Evolutionary conservation across 768 basidiomycete genomes (phyloP).

Genomic region (Tubosaeta sp.): DNA sequence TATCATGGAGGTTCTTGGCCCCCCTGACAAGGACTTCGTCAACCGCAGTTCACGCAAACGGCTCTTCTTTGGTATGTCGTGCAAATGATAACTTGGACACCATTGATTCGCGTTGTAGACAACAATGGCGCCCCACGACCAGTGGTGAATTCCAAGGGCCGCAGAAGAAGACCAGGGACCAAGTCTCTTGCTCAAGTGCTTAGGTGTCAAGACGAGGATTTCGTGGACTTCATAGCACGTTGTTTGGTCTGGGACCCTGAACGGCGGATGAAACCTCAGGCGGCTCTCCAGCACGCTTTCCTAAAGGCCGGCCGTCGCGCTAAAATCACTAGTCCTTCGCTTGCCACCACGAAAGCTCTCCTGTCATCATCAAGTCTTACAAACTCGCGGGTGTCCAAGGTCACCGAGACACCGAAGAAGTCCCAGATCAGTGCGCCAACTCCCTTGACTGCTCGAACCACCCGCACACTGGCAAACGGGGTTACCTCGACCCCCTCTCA

Average conservation of each 20-base stretch:
- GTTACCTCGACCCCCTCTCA: slow-evolving; percentile 59
- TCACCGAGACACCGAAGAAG: slow-evolving; percentile 80
- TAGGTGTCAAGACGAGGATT: slow-evolving; percentile 89
- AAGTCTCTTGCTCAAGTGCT: slow-evolving; percentile 88
- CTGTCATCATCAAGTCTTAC: slow-evolving; percentile 55
- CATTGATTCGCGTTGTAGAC: slow-evolving; percentile 45
- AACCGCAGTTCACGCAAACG: slow-evolving; percentile 92
- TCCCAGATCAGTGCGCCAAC: slow-evolving; percentile 87
- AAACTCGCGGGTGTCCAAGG: slow-evolving; percentile 46
- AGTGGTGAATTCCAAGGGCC: slow-evolving; percentile 95
- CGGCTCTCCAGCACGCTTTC: slow-evolving; percentile 89
- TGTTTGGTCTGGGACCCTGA: slow-evolving; percentile 99
- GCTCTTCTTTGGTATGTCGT: slow-evolving; percentile 83
- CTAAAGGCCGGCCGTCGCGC: slow-evolving; percentile 61
- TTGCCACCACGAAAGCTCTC: slow-evolving; percentile 49
- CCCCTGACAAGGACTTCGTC: slow-evolving; percentile 92
- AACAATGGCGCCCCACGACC: slow-evolving; percentile 89
- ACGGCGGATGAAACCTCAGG: slow-evolving; percentile 87
- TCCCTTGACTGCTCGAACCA: slow-evolving; percentile 74
- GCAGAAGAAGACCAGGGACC: slow-evolving; percentile 84
- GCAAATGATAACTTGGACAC: background rate
- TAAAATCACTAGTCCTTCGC: slow-evolving; percentile 42
- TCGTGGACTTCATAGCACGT: slow-evolving; percentile 94
- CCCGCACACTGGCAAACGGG: slow-evolving; percentile 49
- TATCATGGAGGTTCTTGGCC: slow-evolving; percentile 98